Evolutionary conservation across 495 filamentous ascomycete species (phyloP).

Genomic region (Saxophila tyrrhenica): DNA sequence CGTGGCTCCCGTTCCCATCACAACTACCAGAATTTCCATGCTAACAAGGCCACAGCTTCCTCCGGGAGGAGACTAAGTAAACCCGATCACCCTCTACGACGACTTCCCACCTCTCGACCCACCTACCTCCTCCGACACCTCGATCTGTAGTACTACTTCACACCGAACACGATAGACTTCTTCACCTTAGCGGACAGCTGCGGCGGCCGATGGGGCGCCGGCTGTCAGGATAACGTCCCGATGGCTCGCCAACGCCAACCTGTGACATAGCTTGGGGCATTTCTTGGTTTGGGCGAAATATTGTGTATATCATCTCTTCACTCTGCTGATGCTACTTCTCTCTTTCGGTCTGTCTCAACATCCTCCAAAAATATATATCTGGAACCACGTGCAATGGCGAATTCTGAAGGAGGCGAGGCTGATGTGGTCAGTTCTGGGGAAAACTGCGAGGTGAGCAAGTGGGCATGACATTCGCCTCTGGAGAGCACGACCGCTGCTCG

Average conservation of each 20-base stretch:
- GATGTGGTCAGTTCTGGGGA: too few species aligned
- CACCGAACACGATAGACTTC: not conserved
- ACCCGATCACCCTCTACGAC: not conserved
- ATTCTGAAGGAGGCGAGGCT: too few species aligned
- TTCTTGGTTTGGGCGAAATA: not conserved
- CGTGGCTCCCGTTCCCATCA: too few species aligned
- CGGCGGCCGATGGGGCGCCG: not conserved
- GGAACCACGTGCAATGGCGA: too few species aligned
- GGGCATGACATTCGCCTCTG: too few species aligned
- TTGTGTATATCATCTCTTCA: constrained; percentile 2
- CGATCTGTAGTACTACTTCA: not conserved
- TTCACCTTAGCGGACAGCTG: not conserved
- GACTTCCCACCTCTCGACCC: not conserved
- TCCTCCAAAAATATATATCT: too few species aligned
- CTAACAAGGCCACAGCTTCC: constrained; percentile 4
- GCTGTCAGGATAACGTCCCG: not conserved
- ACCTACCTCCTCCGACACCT: not conserved
- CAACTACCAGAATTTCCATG: not conserved
- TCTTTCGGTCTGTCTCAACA: too few species aligned
- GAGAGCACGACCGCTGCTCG: too few species aligned
- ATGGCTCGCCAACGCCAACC: not conserved
- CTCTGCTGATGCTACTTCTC: too few species aligned
- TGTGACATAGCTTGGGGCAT: not conserved
- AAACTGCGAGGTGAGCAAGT: too few species aligned
- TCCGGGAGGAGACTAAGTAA: constrained; percentile 34